Percentiles rank a stretch among this genome's conserved stretches.
Evolutionary conservation across 2,329 filamentous ascomycete species (phyloP).

Genomic region (Alternaria postmessia): DNA sequence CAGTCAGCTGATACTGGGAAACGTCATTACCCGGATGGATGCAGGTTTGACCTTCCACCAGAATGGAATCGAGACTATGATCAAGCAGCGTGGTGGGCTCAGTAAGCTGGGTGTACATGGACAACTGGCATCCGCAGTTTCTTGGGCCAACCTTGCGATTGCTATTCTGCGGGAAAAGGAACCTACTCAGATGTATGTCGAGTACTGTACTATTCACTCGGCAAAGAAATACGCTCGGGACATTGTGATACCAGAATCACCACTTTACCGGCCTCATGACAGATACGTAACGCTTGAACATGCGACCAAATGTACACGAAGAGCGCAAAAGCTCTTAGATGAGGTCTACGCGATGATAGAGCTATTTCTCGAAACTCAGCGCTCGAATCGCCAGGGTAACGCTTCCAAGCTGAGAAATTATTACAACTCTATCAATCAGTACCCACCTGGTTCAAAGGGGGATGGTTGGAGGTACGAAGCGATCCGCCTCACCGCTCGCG

Average conservation of each 20-base stretch:
- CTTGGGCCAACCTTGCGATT: constrained; percentile 44
- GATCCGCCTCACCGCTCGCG: constrained; percentile 41
- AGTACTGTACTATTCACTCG: constrained; percentile 31
- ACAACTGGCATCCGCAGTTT: constrained; percentile 41
- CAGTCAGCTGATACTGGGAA: constrained; percentile 47
- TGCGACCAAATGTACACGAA: constrained; percentile 22
- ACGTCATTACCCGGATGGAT: constrained; percentile 42
- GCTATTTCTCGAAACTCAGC: constrained; percentile 35
- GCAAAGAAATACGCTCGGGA: constrained; percentile 24
- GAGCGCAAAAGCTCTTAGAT: constrained; percentile 34
- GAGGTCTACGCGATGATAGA: constrained; percentile 44
- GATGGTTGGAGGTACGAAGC: constrained; percentile 48
- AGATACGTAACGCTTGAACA: constrained; percentile 40
- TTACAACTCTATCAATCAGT: constrained; percentile 33
- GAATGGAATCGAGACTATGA: constrained; percentile 41
- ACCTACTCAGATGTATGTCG: constrained; percentile 38
- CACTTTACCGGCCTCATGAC: constrained; percentile 42
- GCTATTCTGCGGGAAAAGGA: constrained; percentile 42
- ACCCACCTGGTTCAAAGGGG: constrained; percentile 23
- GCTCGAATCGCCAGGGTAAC: constrained; percentile 24
- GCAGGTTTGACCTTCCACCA: constrained; percentile 37
- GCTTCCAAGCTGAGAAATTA: constrained; percentile 23
- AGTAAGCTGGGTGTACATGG: constrained; percentile 41
- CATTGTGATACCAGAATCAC: constrained; percentile 46
- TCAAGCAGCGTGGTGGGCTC: constrained; percentile 46